Evolutionary conservation across 352 stramenopile species (phyloP).

Genomic region (Aphanomyces astaci): DNA sequence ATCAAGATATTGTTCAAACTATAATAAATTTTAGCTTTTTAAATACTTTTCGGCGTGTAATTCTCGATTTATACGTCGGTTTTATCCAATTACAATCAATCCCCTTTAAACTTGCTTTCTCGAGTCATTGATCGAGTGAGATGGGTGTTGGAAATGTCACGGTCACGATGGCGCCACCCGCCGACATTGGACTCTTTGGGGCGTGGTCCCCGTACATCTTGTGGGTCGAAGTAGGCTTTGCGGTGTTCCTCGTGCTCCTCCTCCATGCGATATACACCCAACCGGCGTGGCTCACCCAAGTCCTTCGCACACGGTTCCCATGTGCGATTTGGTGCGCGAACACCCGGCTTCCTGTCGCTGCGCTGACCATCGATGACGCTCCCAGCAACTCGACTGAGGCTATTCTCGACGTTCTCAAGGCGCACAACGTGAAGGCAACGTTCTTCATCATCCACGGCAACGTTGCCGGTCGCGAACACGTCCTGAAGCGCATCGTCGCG

Average conservation of each 20-base stretch:
- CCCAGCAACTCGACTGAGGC: slow-evolving; percentile 50
- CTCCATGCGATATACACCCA: slow-evolving; percentile 58
- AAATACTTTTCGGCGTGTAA: no score
- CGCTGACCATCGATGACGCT: slow-evolving; percentile 75
- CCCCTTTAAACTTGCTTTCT: background rate
- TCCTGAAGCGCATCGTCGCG: slow-evolving; percentile 62
- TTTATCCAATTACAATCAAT: background rate
- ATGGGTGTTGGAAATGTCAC: background rate
- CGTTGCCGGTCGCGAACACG: slow-evolving; percentile 56
- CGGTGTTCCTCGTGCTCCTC: slow-evolving; percentile 30
- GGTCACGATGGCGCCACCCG: background rate
- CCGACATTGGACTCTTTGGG: background rate
- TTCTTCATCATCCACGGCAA: slow-evolving; percentile 82
- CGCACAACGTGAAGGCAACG: slow-evolving; percentile 58
- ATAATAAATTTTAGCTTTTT: no score
- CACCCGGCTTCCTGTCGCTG: slow-evolving; percentile 45
- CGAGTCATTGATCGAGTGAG: background rate
- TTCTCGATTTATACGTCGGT: no score
- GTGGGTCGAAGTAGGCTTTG: background rate
- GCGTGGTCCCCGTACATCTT: background rate
- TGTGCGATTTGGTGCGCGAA: slow-evolving; percentile 66
- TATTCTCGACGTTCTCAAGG: slow-evolving; percentile 64
- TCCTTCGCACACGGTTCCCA: slow-evolving; percentile 57
- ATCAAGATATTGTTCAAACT: background rate
- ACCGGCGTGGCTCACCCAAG: slow-evolving; percentile 55